Evolutionary conservation across 306 rosid species (phyloP), one percentile per base, ranked within the genome.

Genomic region (Pachyrhizus erosus): DNA sequence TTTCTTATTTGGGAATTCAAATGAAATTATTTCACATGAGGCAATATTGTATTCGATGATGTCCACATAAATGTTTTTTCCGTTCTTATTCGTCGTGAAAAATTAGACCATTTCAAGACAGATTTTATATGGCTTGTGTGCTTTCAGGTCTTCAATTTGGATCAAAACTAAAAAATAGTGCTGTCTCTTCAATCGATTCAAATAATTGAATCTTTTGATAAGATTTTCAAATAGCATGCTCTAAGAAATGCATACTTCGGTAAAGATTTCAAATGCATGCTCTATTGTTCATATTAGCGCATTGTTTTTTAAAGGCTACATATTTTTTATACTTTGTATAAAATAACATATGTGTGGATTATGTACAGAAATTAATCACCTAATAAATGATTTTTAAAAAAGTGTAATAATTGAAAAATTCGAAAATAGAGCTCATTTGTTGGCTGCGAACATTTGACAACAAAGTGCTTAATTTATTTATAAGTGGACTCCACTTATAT

Each of bases 201-300:
- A 23, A 39, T 75, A 8, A 40, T 23, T 21, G 26, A 58, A 40
- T 17, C 7, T 11, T 10, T 0, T 58, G 18, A 14, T 15, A 52
- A 73, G 70, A 54, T 26, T 55, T 78, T 66, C 75, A 14, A 67
- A 33, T 34, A 37, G 14, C 52, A 34, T 33, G 67, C 37, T n/a
- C n/a, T 1, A 26, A 43, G 43, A 76, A 37, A 60, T 7, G 5
- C 17, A 57, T 37, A 7, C 7, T n/a, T 60, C 0, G 8, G 11
- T 20, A 11, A 0, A 15, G 7, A 42, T 39, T 76, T 55, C 54
- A 55, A 37, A 75, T 21, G 78, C 49, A 73, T 73, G 78, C 33
- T 49, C 64, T 9, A 1, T 23, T 49, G 51, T 74, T 75, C 68
- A 37, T 23, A 55, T 37, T 57, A 54, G 6, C 27, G 3, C 43